Evolutionary conservation across 805 yeast species (phyloP).

Genomic region (Pichia gijzeniarum): DNA sequence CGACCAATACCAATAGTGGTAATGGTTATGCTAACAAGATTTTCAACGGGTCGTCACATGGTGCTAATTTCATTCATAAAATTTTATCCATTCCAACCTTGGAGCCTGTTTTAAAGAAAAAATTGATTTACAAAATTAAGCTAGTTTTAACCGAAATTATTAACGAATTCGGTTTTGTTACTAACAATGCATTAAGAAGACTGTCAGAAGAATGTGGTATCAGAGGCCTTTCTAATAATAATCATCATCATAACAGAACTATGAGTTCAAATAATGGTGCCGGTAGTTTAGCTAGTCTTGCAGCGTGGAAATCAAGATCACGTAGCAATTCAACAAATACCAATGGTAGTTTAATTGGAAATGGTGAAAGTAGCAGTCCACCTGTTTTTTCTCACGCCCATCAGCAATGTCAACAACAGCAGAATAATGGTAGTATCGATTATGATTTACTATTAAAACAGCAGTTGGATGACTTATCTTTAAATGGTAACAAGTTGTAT

Average conservation of each 20-base stretch:
- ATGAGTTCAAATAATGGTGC: constrained; percentile 15
- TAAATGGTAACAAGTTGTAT: constrained; percentile 9
- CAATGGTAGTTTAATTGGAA: constrained; percentile 8
- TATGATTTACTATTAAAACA: constrained; percentile 25
- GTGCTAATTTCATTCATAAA: constrained; percentile 74
- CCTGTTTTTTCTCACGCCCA: constrained; percentile 6
- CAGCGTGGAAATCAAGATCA: constrained; percentile 10
- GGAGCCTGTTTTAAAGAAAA: constrained; percentile 49
- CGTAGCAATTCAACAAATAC: constrained; percentile 11
- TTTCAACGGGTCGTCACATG: constrained; percentile 30
- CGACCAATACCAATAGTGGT: background rate
- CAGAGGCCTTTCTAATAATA: constrained; percentile 15
- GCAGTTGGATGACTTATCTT: constrained; percentile 26
- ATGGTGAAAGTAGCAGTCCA: constrained; percentile 18
- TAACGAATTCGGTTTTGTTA: constrained; percentile 52
- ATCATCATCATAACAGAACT: constrained; percentile 25
- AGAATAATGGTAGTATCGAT: constrained; percentile 14
- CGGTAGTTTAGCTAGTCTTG: constrained; percentile 8
- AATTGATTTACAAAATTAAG: constrained; percentile 56
- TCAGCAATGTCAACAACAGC: constrained; percentile 1
- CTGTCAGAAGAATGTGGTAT: constrained; percentile 90
- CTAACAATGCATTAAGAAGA: constrained; percentile 71
- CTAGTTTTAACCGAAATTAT: constrained; percentile 52
- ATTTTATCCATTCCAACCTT: constrained; percentile 67
- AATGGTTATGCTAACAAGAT: background rate